These are phyloP conservation scores for Hysterangium stoloniferum DNA, from an alignment of 768 basidiomycete species.

Conservation along the genomic window DNA sequence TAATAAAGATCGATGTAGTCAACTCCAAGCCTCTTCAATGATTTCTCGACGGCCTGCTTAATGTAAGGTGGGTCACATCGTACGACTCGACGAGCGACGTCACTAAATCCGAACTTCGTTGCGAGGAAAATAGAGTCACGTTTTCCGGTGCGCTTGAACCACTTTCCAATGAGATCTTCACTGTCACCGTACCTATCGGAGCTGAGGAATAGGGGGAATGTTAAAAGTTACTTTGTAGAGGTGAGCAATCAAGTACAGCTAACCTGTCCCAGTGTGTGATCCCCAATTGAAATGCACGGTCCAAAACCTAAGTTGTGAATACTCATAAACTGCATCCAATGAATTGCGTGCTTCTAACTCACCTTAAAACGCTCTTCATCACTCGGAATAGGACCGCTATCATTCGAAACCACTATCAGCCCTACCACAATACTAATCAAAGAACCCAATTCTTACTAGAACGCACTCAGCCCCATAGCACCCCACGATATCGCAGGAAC, in stretches of 20 bases:
- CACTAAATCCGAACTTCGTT: conserved; percentile 43
- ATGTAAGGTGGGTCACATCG: conserved; percentile 33
- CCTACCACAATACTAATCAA: neutral
- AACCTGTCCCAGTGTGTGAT: neutral
- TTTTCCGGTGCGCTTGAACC: conserved; percentile 40
- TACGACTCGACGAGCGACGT: neutral
- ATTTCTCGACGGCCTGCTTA: conserved; percentile 28
- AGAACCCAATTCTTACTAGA: conserved; percentile 10
- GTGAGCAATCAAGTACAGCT: neutral
- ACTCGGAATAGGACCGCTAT: conserved; percentile 28
- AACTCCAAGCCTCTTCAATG: conserved; percentile 31
- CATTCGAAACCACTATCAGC: neutral
- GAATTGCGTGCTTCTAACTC: neutral
- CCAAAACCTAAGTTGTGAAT: neutral
- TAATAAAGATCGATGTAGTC: conserved; percentile 40
- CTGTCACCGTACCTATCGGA: neutral
- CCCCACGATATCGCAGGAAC: conserved; percentile 56
- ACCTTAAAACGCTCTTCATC: conserved; percentile 61
- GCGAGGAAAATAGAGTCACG: conserved; percentile 50
- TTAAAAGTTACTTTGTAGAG: neutral
- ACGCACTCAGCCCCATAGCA: conserved; percentile 39
- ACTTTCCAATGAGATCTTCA: conserved; percentile 30
- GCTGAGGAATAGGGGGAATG: conserved; percentile 15
- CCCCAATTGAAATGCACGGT: neutral
- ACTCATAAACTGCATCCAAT: neutral